Evolutionary conservation across 1,284 basidiomycete genomes (phyloP), one percentile per base, ranked within the genome.

Genomic region (Xerocomus minutiporus): DNA sequence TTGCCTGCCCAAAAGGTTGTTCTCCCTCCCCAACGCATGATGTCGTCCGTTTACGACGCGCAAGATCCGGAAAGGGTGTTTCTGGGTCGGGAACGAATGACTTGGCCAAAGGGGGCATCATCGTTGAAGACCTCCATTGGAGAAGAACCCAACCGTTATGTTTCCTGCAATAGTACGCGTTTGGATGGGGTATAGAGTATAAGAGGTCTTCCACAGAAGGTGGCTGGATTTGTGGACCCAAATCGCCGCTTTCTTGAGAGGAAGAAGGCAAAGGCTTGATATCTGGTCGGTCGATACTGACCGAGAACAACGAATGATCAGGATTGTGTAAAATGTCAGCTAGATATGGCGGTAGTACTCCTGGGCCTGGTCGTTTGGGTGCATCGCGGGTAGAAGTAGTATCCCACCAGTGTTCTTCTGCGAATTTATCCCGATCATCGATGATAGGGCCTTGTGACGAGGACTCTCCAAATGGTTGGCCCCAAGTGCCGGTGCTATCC

Each of bases 101-200:
- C 36, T 68, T 70, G 23, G 81, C 77, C 12, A 88, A 72, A 6
- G 83, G 80, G 7, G 86, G 86, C 5, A 78, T 62, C 29, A 82
- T 72, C 25, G 75, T 73, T 5, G 84, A 84, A 9, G 78, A 78
- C 54, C 80, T 81, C 83, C 84, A 87, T 40, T 73, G 73, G 13
- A 91, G 71, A 38, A 91, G 75, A 34, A 89, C 79, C 88, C 88
- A 91, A 12, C 84, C 84, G 60, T 90, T 86, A 54, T 91, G 84
- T 62, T 80, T 82, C 23, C 82, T 79, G 64, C 88, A 91, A 63
- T 86, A 91, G 62, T 88, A 88, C 13, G 86, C 86, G 58, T 87
- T 80, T 2, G 88, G 84, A 63, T 91, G 88, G 9, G 88, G 89
- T 35, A 88, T 75, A 20, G 88, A 78, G 13, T 76, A 80, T 6